phyloP scores from a whole-genome alignment of 2,329 filamentous ascomycete genomes.

The Penicillium digitatum region DNA sequence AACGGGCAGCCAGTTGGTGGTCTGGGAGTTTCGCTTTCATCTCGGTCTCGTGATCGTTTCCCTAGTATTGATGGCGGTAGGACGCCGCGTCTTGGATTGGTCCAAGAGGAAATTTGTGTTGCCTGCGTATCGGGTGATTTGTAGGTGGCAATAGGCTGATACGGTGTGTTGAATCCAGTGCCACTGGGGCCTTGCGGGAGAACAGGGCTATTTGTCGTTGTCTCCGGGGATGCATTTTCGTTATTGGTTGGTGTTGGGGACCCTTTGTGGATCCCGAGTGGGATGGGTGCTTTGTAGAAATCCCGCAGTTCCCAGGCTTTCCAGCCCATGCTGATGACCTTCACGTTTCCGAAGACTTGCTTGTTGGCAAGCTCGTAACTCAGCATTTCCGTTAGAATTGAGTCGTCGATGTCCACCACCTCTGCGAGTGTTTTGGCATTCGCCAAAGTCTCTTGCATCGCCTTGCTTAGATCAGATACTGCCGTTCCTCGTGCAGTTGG shows the following conservation, averaged over 20 bases:
- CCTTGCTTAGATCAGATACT: not conserved
- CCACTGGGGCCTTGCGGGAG: not conserved
- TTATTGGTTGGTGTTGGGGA: slow-evolving; percentile 16
- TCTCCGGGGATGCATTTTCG: slow-evolving; percentile 5
- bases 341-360: slow-evolving; percentile 31
- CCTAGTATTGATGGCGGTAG: slow-evolving; percentile 23
- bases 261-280: slow-evolving; percentile 2
- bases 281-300: slow-evolving; percentile 33
- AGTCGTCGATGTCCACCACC: slow-evolving; percentile 38
- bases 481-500: not conserved
- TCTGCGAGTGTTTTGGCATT: slow-evolving; percentile 30
- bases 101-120: not conserved
- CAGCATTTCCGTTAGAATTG: slow-evolving; percentile 31
- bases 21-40: slow-evolving; percentile 3
- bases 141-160: not conserved
- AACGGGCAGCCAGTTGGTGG: not conserved
- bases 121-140: not conserved
- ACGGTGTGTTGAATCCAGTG: not conserved
- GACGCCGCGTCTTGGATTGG: not conserved
- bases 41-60: slow-evolving; percentile 24
- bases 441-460: slow-evolving; percentile 5
- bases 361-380: slow-evolving; percentile 32
- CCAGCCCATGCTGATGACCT: slow-evolving; percentile 38
- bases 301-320: slow-evolving; percentile 39
- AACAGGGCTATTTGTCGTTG: not conserved